Evolutionary conservation across 2,329 filamentous ascomycete species (phyloP).

Genomic region (Ceratocystis destructans): DNA sequence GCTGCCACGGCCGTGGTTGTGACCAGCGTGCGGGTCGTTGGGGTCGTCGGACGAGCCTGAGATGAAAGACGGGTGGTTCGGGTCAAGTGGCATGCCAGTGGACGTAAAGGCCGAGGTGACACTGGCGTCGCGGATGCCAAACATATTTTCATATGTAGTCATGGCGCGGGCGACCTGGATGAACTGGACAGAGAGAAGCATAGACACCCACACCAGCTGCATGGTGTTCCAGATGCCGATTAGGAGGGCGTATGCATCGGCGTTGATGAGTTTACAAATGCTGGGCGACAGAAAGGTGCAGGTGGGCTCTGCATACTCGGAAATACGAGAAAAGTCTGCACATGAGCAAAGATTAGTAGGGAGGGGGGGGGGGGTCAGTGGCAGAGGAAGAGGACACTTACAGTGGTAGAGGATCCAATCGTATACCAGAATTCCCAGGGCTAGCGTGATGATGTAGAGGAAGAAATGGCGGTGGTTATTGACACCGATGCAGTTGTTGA

Average conservation of each 20-base stretch:
- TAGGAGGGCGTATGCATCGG: conserved; percentile 72
- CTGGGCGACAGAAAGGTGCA: conserved; percentile 66
- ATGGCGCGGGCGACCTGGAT: conserved; percentile 83
- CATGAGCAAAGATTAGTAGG: conserved; percentile 23
- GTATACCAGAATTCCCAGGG: conserved; percentile 58
- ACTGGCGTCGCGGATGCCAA: conserved; percentile 52
- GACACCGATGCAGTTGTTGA: conserved; percentile 87
- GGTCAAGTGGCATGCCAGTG: conserved; percentile 57
- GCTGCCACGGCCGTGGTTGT: conserved; percentile 30
- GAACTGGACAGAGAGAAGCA: conserved; percentile 89
- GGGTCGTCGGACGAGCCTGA: conserved; percentile 38
- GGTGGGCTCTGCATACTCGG: conserved; percentile 36
- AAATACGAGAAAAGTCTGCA: conserved; percentile 50
- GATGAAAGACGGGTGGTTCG: conserved; percentile 44
- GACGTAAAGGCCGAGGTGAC: conserved; percentile 66
- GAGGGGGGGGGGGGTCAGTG: background rate
- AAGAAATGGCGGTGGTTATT: conserved; percentile 97
- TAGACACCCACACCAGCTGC: conserved; percentile 91
- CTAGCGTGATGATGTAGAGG: conserved; percentile 68
- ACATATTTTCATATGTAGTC: conserved; percentile 97
- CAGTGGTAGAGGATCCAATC: conserved; percentile 61
- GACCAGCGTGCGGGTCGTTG: conserved; percentile 31
- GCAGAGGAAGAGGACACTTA: conserved; percentile 30
- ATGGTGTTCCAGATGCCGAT: conserved; percentile 65
- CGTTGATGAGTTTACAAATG: conserved; percentile 63